Base-by-base conservation (phyloP, 805 yeast species). In the Isabelozyma pseudorhagii region DNA sequence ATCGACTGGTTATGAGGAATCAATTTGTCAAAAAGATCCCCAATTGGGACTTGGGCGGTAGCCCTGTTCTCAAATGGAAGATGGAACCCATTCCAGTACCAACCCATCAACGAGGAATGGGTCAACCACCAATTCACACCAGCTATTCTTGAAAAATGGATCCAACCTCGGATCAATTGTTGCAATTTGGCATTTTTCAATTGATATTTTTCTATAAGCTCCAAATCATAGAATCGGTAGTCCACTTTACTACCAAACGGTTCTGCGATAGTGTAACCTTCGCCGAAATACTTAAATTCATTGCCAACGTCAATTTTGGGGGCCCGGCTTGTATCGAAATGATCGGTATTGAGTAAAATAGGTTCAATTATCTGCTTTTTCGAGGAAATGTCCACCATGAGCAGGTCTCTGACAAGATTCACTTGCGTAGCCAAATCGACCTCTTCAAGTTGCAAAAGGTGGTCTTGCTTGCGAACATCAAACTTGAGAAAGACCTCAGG, bases 41-140 rank as follows among this genome's bases (percentile, higher is more conserved):
- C 36, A 15, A 39, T 36, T 9, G 48, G 44, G 8, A 45, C 14
- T 15, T 45, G 41, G n/a, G 39, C 44, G 8, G 18, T 17, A 14
- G 21, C 18, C 2, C 39, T 29, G 15, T 1, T 6, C 9, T 15
- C 21, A 9, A 18, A 34, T 11, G 48, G 48, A 7, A 15, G 11
- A 21, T 45, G 44, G 31, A 45, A 28, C 11, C 48, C 48, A 36
- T 45, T 45, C 48, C 48, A 45, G 13, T 39, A 27, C 48, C 48
- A 45, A n/a, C 42, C 25, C 1, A 39, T 14, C 42, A 45, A 15
- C 5, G 43, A 15, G 6, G 18, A 3, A 8, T 28, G 25, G 14
- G 44, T 11, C 5, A 45, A n/a, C 48, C 48, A 45, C 44, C 44
- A 45, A 13, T 39, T 13, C 13, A 45, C 11, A 8, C 44, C 38